phyloP scores from a whole-genome alignment of 2,329 filamentous ascomycete genomes.

The Pseudodiploospora longispora region DNA sequence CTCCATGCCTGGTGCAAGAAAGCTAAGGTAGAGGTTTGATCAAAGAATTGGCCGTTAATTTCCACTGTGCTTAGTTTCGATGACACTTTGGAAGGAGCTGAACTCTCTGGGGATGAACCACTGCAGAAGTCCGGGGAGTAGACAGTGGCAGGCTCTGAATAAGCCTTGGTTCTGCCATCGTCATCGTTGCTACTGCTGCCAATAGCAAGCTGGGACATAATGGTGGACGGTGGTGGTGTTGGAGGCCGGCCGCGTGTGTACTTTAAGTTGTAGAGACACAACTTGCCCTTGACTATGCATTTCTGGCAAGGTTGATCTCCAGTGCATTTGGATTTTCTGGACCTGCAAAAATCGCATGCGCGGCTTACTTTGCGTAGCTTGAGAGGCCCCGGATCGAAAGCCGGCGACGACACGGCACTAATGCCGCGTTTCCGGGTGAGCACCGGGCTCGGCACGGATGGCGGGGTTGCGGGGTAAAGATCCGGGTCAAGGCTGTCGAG shows the following conservation, averaged over 20 bases:
- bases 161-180: neutral
- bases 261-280: slow-evolving; percentile 22
- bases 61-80: slow-evolving; percentile 39
- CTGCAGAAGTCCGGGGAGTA: neutral
- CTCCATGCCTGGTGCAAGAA: slow-evolving; percentile 46
- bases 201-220: neutral
- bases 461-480: too few relatives aligned
- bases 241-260: slow-evolving; percentile 26
- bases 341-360: slow-evolving; percentile 23
- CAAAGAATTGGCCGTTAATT: slow-evolving; percentile 44
- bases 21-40: slow-evolving; percentile 42
- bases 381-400: neutral
- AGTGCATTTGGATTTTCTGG: slow-evolving; percentile 18
- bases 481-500: too few relatives aligned
- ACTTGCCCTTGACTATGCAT: slow-evolving; percentile 18
- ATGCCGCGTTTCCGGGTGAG: too few relatives aligned
- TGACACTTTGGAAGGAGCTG: slow-evolving; percentile 30
- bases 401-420: too few relatives aligned
- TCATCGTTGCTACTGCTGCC: too few relatives aligned
- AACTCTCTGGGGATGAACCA: slow-evolving; percentile 22
- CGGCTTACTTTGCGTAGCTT: slow-evolving; percentile 25
- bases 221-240: slow-evolving; percentile 19
- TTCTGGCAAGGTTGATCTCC: slow-evolving; percentile 24
- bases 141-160: neutral
- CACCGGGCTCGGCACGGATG: too few relatives aligned